Percentiles rank a stretch among this genome's conserved stretches.
phyloP scores from a whole-genome alignment of 2,329 filamentous ascomycete species.

The Botryosphaeria agaves region DNA sequence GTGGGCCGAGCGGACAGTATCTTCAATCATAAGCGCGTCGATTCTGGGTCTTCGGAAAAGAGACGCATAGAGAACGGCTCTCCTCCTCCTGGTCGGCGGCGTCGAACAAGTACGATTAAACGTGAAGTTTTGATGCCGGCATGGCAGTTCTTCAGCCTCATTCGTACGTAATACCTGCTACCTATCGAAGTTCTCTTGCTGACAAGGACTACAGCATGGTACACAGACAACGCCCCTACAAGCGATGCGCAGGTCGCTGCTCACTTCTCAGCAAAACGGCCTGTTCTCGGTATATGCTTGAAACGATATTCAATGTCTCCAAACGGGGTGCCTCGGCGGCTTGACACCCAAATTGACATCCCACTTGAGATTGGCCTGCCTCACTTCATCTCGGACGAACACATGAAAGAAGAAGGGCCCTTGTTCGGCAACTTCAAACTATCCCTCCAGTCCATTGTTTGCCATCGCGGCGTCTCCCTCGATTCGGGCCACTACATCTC shows the following conservation, averaged over 20 bases:
- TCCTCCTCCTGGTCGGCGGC: constrained; percentile 8
- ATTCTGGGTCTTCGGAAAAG: constrained; percentile 30
- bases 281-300: constrained; percentile 80
- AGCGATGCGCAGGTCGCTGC: constrained; percentile 69
- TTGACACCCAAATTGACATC: constrained; percentile 79
- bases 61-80: constrained; percentile 22
- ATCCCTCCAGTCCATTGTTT: constrained; percentile 78
- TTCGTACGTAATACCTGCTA: constrained; percentile 42
- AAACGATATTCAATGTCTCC: constrained; percentile 72
- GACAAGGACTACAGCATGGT: constrained; percentile 48
- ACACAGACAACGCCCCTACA: constrained; percentile 47
- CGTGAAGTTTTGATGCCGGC: constrained; percentile 92
- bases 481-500: constrained; percentile 86
- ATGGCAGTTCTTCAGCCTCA: constrained; percentile 91
- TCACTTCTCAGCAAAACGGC: constrained; percentile 67
- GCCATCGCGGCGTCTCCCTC: constrained; percentile 72
- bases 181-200: constrained; percentile 7
- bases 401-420: constrained; percentile 45
- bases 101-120: constrained; percentile 25
- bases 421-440: constrained; percentile 85
- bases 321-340: constrained; percentile 49
- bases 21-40: constrained; percentile 30
- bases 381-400: constrained; percentile 75
- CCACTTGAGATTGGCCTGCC: constrained; percentile 69
- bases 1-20: constrained; percentile 30